Percentiles rank a stretch among this genome's conserved stretches.
These are phyloP conservation scores for Isabelozyma gotoi DNA, from an alignment of 805 yeast genomes.

Conservation along the genomic window DNA sequence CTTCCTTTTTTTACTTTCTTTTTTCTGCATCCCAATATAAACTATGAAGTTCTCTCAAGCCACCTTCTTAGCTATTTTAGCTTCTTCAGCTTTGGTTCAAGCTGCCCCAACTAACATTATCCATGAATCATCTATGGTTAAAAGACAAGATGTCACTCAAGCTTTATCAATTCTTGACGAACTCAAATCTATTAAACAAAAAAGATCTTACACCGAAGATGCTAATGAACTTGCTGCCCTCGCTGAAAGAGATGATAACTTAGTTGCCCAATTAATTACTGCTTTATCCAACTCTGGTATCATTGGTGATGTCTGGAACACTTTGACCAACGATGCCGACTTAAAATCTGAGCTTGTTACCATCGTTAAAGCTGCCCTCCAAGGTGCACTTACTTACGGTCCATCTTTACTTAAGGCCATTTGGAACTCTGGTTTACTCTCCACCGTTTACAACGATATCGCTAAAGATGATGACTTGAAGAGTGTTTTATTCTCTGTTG, in stretches of 20 bases:
- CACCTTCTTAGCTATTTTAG: slow-evolving; percentile 39
- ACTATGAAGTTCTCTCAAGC: slow-evolving; percentile 43
- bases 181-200: slow-evolving; percentile 30
- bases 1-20: neutral
- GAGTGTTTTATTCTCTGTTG: slow-evolving; percentile 30
- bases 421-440: slow-evolving; percentile 41
- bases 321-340: slow-evolving; percentile 31
- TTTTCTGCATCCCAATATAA: neutral
- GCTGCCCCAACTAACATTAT: slow-evolving; percentile 31
- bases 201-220: slow-evolving; percentile 34
- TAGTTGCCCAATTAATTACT: slow-evolving; percentile 33
- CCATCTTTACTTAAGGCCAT: slow-evolving; percentile 41
- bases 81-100: slow-evolving; percentile 33
- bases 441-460: slow-evolving; percentile 28
- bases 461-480: slow-evolving; percentile 33
- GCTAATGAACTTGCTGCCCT: slow-evolving; percentile 25
- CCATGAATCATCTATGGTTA: slow-evolving; percentile 23
- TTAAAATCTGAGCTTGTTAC: slow-evolving; percentile 22
- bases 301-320: slow-evolving; percentile 32
- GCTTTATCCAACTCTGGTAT: slow-evolving; percentile 41
- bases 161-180: slow-evolving; percentile 33
- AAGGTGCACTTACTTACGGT: slow-evolving; percentile 36
- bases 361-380: slow-evolving; percentile 30
- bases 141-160: slow-evolving; percentile 34
- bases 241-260: slow-evolving; percentile 34